Evolutionary conservation across 2,329 filamentous ascomycete species (phyloP).

Genomic region (Pseudohalonectria lignicola): DNA sequence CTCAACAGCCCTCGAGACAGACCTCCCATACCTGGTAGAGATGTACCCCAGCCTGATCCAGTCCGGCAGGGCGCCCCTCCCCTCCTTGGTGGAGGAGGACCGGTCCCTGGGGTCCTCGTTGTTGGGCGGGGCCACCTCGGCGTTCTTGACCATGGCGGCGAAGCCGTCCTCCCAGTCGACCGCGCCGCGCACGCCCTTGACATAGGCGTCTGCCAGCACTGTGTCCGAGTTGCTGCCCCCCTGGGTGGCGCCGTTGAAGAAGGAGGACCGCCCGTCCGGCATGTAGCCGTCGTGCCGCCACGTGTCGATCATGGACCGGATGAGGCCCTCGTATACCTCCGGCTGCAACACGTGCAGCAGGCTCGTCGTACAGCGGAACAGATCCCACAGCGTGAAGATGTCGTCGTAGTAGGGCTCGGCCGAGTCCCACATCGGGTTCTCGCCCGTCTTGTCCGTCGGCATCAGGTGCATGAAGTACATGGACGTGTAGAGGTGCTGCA

Average conservation of each 20-base stretch:
- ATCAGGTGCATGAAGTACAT: constrained; percentile 61
- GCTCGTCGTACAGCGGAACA: constrained; percentile 53
- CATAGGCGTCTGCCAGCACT: constrained; percentile 60
- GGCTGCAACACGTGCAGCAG: constrained; percentile 58
- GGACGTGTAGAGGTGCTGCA: constrained; percentile 54
- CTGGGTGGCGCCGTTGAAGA: constrained; percentile 59
- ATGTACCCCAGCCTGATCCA: constrained; percentile 57
- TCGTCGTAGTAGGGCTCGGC: constrained; percentile 61
- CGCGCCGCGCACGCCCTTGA: constrained; percentile 52
- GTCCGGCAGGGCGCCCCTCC: constrained; percentile 56
- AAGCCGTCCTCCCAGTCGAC: constrained; percentile 56
- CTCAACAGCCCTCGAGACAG: constrained; percentile 54
- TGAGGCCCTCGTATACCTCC: constrained; percentile 48
- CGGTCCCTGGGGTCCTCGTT: constrained; percentile 45
- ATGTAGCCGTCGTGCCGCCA: constrained; percentile 54
- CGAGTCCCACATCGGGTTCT: constrained; percentile 56
- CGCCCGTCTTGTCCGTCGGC: constrained; percentile 59
- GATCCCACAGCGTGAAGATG: constrained; percentile 58
- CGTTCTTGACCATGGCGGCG: constrained; percentile 54
- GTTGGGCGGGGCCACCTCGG: constrained; percentile 49
- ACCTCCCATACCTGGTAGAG: constrained; percentile 47
- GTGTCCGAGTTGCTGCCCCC: constrained; percentile 63
- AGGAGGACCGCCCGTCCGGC: constrained; percentile 55
- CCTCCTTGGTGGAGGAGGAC: constrained; percentile 54
- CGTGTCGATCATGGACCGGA: constrained; percentile 57